A percentile compares a stretch with the other conserved stretches of the same genome.
Conservation (phyloP, 2,329 filamentous ascomycete species). For the Fusarium kyushuense region DNA sequence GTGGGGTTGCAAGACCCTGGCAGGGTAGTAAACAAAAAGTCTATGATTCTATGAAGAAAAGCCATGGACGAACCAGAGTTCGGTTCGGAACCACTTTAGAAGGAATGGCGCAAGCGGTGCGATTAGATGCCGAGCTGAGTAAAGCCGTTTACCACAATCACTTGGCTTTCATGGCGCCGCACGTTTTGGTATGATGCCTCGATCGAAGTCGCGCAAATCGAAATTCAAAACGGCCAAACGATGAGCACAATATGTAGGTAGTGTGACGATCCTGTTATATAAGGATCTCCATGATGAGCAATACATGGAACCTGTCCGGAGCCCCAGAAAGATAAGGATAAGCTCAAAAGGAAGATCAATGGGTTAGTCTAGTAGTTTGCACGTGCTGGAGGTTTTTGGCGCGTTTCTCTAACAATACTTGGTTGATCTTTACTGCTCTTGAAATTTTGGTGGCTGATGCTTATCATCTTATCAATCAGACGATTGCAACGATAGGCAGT, state of each 20-base stretch:
- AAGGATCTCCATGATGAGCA: background rate
- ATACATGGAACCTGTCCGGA: background rate
- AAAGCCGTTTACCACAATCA: conserved; percentile 20
- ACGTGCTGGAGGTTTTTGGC: conserved; percentile 11
- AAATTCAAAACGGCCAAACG: background rate
- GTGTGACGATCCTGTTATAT: background rate
- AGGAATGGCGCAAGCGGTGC: conserved; percentile 42
- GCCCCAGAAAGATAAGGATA: background rate
- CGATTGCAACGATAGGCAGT: background rate
- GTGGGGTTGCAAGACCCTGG: conserved; percentile 34
- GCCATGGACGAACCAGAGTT: conserved; percentile 37
- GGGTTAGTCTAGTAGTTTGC: background rate
- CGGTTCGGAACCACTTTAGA: conserved; percentile 34
- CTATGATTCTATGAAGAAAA: conserved; percentile 41
- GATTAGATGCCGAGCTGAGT: conserved; percentile 42
- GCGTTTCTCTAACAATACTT: background rate
- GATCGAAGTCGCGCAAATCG: conserved; percentile 30
- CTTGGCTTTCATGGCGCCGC: conserved; percentile 8
- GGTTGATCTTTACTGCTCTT: conserved; percentile 26
- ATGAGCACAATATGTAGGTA: background rate
- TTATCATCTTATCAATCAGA: conserved; percentile 31
- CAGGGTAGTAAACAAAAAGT: conserved; percentile 22
- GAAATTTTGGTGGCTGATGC: conserved; percentile 3
- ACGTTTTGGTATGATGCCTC: conserved; percentile 16
- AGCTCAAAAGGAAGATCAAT: background rate